These are phyloP conservation scores for Vigna nakashimae DNA, from an alignment of 306 rosid species.

Conservation along the genomic window DNA sequence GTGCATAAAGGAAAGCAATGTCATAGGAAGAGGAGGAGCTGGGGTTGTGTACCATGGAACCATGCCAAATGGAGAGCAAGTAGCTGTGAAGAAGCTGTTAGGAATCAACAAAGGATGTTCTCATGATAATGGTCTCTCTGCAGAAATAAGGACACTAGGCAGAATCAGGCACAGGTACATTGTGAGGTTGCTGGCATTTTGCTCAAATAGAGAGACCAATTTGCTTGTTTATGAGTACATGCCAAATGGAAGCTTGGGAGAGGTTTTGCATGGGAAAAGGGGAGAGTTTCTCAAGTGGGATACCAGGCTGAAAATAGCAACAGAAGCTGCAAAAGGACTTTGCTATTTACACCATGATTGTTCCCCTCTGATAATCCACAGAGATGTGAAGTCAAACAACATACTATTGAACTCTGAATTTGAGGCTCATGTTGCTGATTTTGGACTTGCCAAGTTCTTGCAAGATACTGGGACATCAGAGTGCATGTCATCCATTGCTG, in stretches of 20 bases:
- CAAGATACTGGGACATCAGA: constrained; percentile 82
- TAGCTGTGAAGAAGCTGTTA: constrained; percentile 84
- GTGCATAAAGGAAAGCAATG: constrained; percentile 79
- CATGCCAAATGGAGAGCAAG: constrained; percentile 79
- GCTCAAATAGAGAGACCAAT: constrained; percentile 80
- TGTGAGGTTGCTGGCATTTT: constrained; percentile 79
- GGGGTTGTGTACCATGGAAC: constrained; percentile 86
- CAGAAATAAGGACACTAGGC: constrained; percentile 83
- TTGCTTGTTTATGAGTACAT: constrained; percentile 89
- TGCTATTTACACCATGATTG: constrained; percentile 95
- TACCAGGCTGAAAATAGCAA: constrained; percentile 77
- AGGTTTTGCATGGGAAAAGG: constrained; percentile 81
- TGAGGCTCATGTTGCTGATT: constrained; percentile 97
- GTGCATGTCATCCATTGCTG: constrained; percentile 97
- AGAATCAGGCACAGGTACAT: constrained; percentile 90
- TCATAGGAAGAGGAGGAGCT: constrained; percentile 93
- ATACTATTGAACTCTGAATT: constrained; percentile 73
- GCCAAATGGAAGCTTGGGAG: constrained; percentile 91
- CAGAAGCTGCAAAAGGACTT: constrained; percentile 90
- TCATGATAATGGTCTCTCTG: constrained; percentile 84
- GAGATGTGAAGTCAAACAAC: constrained; percentile 95
- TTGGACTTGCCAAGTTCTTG: constrained; percentile 93
- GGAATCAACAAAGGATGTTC: constrained; percentile 81
- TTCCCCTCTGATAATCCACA: constrained; percentile 78
- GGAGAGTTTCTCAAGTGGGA: constrained; percentile 85